Base-by-base conservation (phyloP, 768 basidiomycete genomes). In the Mycena indigotica region DNA sequence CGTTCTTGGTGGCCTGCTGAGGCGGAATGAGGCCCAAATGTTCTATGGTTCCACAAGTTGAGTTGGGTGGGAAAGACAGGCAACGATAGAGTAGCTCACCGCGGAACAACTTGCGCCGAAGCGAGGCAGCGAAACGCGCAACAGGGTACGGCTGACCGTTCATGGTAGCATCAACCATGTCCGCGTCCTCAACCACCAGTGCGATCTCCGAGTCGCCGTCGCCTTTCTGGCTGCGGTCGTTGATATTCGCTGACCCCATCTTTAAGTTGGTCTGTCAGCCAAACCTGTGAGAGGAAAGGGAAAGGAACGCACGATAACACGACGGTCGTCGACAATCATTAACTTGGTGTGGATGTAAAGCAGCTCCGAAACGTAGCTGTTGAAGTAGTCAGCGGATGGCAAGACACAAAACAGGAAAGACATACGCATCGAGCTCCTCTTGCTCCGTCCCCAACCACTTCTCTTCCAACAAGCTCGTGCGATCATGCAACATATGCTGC, bases 191-290 rank as follows among this genome's bases (percentile, higher is more conserved):
- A 28, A 97, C 88, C n/a, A 98, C 86, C 6, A 97, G 73, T 5
- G 91, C 92, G 61, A 98, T 96, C 74, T 98, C 97, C 1, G 93
- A 96, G 71, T 96, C 94, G 32, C 93, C 93, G 63, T 96, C 90
- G 25, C 95, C 95, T 85, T 82, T 88, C 73, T 93, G 91, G 53
- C 86, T 88, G 15, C 93, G 86, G 66, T 95, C 93, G 59, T 95
- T 95, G 64, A 95, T 69, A 70, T 98, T 98, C 16, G 96, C 95
- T 38, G 91, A 94, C 29, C 96, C 95, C 81, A 95, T 90, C 91
- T 93, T 23, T 53, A 45, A 38, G 28, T 19, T 12, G 29, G 44
- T 52, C 21, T 56, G 44, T 19, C 32, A 6, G 44, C n/a, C n/a
- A n/a, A 35, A 28, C n/a, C 24, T 35, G 41, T n/a, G 41, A 10